Conservation (phyloP, 345 rosid genomes). For the Zanthoxylum bungeanum region DNA sequence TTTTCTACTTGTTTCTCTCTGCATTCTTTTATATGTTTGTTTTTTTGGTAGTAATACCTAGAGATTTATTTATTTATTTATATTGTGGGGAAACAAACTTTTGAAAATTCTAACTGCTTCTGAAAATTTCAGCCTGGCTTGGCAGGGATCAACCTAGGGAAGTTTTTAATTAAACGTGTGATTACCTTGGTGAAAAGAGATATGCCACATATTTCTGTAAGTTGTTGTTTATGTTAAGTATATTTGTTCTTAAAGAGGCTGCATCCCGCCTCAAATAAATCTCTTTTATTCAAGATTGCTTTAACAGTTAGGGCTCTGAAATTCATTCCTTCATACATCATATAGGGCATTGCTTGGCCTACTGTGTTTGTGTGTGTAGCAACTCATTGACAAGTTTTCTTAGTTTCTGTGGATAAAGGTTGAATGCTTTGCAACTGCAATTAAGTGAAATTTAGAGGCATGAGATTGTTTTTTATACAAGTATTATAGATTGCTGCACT, state of each 20-base stretch:
- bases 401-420: background rate
- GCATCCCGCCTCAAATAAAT: background rate
- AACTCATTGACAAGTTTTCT: too few species aligned
- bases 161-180: slow-evolving; percentile 90
- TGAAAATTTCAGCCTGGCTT: slow-evolving; percentile 79
- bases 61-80: background rate
- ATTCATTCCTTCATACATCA: background rate
- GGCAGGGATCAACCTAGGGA: slow-evolving; percentile 96
- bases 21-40: background rate
- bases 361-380: too few species aligned
- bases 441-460: background rate
- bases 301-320: slow-evolving; percentile 2
- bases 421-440: background rate
- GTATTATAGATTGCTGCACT: background rate
- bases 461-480: background rate
- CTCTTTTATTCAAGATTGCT: too few species aligned
- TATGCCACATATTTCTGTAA: slow-evolving; percentile 84
- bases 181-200: slow-evolving; percentile 81
- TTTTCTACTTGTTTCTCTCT: background rate
- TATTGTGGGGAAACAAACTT: background rate
- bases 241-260: background rate
- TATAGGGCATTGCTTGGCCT: background rate
- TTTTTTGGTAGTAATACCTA: background rate
- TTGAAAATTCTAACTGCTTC: slow-evolving; percentile 17
- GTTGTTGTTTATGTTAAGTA: too few species aligned